Evolutionary conservation across 2,329 filamentous ascomycete genomes (phyloP), one percentile per base, ranked within the genome.

Genomic region (Dothideomycetes sp.): DNA sequence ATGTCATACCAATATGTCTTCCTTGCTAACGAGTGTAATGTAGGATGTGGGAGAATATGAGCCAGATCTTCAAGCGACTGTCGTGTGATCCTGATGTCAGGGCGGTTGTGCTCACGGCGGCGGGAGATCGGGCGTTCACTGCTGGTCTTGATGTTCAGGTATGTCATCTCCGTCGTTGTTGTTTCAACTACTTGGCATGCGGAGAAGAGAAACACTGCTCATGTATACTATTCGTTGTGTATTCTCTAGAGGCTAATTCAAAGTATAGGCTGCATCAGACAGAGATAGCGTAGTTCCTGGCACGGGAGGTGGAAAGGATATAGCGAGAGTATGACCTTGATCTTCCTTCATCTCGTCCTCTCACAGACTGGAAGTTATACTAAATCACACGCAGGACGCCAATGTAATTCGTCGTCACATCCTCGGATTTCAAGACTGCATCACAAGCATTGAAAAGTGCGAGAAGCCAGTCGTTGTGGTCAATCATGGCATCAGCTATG

Each of bases 391-490:
- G n/a, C 22, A 45, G 42, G 41, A 33, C 37, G 60, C 60, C 17
- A 57, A 50, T 38, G 52, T 53, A 3, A 52, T 88, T 36, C 73
- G 84, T 36, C 72, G 77, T 22, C 73, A 85, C 57, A 79, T 96
- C 42, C 61, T 71, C 45, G 77, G 85, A 46, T 93, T 95, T 59
- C 91, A 98, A 61, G 72, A 73, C 37, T 82, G 79, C 52, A 78
- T 98, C 46, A 72, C 70, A 1, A 72, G 78, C 11, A 66, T 94
- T 38, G 89, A 95, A 59, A 78, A 73, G 50, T 96, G 89, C 62
- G 84, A 91, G 63, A 96, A 96, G 64, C 86, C 86, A 45, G 84
- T 95, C 24, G 82, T 96, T 43, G 80, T 77, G 37, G 79, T 86
- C 15, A 63, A 94, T 48, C 84, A 94, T 52, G 87, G 81, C 31